Evolutionary conservation across 2,329 filamentous ascomycete species (phyloP), one percentile per base, ranked within the genome.

Genomic region (Ramichloridium luteum): DNA sequence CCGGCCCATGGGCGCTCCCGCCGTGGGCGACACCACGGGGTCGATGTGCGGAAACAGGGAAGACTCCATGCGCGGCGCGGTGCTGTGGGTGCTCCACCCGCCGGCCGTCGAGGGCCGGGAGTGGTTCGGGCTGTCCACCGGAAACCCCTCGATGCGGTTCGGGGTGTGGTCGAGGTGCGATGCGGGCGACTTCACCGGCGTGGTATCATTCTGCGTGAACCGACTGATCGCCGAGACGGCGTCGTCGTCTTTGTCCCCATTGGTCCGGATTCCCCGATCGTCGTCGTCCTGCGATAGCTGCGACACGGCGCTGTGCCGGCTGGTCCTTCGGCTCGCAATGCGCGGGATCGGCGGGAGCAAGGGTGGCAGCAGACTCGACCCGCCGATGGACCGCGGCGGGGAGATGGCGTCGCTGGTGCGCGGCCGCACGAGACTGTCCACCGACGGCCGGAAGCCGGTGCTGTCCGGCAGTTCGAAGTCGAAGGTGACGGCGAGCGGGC

Each of bases 331-430:
- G 30, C 39, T 41, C n/a, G 58, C 49, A 10, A 62, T 47, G 16
- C 56, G 48, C 18, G 56, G 47, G 22, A 61, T 56, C 17, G 54
- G 55, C 17, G 57, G 55, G 16, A 73, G 53, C 3, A 56, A 59
- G 5, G 67, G 67, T 32, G 70, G 61, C 27, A 35, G 38, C 36
- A 44, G 29, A 4, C 36, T 26, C 5, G 16, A 28, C n/a, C 12
- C 25, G 20, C 26, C 14, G 13, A 17, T 25, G 11, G 22, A 17
- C 29, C 6, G 34, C 10, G 20, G 16, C 17, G 13, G 20, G 15
- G 16, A 18, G 28, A 35, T 6, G 20, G 43, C 46, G 41, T 50
- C 46, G 31, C 47, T 48, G 6, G 44, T 46, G 28, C 35, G 31
- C 22, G 41, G 46, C 22, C 42, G 30, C 6, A 30, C 20, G 11